Conservation (phyloP, 805 yeast genomes). For the Scheffersomyces spartinae region DNA sequence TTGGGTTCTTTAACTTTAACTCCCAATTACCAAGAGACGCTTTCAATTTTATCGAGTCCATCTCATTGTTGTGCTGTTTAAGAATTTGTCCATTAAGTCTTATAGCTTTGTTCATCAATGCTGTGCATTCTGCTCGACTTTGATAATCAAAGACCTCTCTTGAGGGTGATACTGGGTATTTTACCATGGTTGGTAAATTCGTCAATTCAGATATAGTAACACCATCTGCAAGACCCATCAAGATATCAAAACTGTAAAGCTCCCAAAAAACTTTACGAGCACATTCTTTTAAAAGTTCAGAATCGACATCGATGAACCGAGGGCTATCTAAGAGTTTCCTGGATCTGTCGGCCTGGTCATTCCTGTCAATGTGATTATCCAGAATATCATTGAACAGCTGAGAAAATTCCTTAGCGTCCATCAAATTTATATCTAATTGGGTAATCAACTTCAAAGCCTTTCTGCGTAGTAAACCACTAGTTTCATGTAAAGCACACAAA, state of each 20-base stretch:
- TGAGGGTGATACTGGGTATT: constrained; percentile 28
- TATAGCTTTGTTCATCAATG: constrained; percentile 39
- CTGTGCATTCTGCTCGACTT: constrained; percentile 33
- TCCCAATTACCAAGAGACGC: constrained; percentile 43
- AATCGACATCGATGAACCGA: no score
- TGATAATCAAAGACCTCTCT: constrained; percentile 32
- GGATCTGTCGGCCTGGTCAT: no score
- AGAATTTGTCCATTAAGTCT: constrained; percentile 35
- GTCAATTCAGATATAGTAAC: constrained; percentile 29
- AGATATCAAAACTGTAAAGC: constrained; percentile 37
- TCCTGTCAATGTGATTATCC: no score
- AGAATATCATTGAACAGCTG: no score
- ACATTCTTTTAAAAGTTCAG: constrained; percentile 15
- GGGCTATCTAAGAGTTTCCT: no score
- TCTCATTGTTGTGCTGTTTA: constrained; percentile 21
- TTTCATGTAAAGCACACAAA: constrained; percentile 39
- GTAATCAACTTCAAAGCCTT: constrained; percentile 27
- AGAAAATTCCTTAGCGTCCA: constrained; percentile 19
- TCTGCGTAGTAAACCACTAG: constrained; percentile 31
- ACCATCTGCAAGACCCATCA: constrained; percentile 46
- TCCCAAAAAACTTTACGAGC: constrained; percentile 43
- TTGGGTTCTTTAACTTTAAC: constrained; percentile 33
- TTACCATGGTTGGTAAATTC: constrained; percentile 18
- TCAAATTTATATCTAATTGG: constrained; percentile 23
- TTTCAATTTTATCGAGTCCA: constrained; percentile 24